Evolutionary conservation across 768 basidiomycete genomes (phyloP).

Genomic region (Tephrocybe sp.): DNA sequence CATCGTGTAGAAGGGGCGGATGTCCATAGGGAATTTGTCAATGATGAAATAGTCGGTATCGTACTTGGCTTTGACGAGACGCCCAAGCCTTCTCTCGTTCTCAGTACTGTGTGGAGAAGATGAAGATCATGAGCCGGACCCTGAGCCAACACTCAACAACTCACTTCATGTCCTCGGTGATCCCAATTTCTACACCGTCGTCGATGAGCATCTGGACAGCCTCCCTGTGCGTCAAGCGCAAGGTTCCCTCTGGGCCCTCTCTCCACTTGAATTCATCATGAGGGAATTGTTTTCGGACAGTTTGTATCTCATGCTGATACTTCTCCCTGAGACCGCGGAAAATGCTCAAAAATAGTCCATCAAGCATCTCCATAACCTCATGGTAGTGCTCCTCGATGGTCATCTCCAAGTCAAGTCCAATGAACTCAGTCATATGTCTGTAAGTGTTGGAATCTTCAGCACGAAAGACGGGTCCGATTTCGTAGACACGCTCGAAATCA

Average conservation of each 20-base stretch:
- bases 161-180: constrained; percentile 88
- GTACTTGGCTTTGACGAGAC: constrained; percentile 89
- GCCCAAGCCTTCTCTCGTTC: constrained; percentile 92
- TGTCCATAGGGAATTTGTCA: constrained; percentile 95
- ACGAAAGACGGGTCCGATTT: constrained; percentile 95
- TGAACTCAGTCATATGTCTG: constrained; percentile 97
- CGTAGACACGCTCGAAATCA: constrained; percentile 97
- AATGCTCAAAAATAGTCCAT: constrained; percentile 81
- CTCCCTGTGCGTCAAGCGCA: constrained; percentile 83
- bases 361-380: constrained; percentile 92
- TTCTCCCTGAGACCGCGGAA: constrained; percentile 81
- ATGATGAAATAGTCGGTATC: constrained; percentile 99
- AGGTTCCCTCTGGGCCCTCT: constrained; percentile 85
- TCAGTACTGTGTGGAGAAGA: constrained; percentile 64
- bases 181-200: constrained; percentile 78
- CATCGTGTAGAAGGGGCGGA: constrained; percentile 99
- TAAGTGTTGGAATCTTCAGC: constrained; percentile 98
- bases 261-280: constrained; percentile 96
- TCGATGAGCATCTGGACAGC: constrained; percentile 85
- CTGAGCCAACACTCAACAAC: constrained; percentile 25
- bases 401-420: constrained; percentile 99
- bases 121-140: constrained; percentile 13
- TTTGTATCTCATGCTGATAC: constrained; percentile 80
- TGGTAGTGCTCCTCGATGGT: constrained; percentile 98
- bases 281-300: constrained; percentile 84